Conservation (phyloP, 495 filamentous ascomycete species). For the Podospora anserina region DNA sequence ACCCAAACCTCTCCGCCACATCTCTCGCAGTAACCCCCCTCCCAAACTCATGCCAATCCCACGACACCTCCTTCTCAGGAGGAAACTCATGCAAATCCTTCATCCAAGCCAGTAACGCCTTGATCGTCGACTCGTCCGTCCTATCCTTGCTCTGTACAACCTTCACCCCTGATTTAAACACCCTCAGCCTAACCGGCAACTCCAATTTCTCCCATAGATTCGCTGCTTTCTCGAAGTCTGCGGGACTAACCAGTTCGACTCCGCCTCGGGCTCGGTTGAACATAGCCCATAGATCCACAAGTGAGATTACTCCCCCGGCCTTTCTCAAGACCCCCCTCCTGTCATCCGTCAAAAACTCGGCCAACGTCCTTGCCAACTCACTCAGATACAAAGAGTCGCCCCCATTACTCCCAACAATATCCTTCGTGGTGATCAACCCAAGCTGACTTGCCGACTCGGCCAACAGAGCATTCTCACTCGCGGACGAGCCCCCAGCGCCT, state of each 20-base stretch:
- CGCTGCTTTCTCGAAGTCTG: slow-evolving; percentile 88
- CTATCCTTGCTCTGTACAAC: slow-evolving; percentile 87
- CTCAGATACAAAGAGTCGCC: slow-evolving; percentile 58
- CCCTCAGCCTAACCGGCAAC: slow-evolving; percentile 79
- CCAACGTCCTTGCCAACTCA: slow-evolving; percentile 84
- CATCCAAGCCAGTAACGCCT: slow-evolving; percentile 72
- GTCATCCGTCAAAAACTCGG: slow-evolving; percentile 93
- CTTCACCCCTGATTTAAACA: slow-evolving; percentile 86
- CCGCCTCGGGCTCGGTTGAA: slow-evolving; percentile 96
- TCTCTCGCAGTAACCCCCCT: slow-evolving; percentile 87
- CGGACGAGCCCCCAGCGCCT: slow-evolving; percentile 49
- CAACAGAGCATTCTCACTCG: slow-evolving; percentile 65
- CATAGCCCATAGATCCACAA: slow-evolving; percentile 94
- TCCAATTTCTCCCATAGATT: slow-evolving; percentile 82
- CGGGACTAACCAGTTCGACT: slow-evolving; percentile 88
- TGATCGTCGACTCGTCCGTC: slow-evolving; percentile 87
- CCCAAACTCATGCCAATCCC: slow-evolving; percentile 76
- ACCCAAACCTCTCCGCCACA: slow-evolving; percentile 85
- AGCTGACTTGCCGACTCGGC: slow-evolving; percentile 81
- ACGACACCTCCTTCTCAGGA: slow-evolving; percentile 59
- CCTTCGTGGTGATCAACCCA: slow-evolving; percentile 87
- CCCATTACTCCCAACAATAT: slow-evolving; percentile 62
- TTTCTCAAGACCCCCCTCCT: slow-evolving; percentile 70
- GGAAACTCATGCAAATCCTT: slow-evolving; percentile 64
- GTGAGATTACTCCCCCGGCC: slow-evolving; percentile 89